Conservation (phyloP, 1,284 basidiomycete genomes). For the Apiotrichum domesticum region DNA sequence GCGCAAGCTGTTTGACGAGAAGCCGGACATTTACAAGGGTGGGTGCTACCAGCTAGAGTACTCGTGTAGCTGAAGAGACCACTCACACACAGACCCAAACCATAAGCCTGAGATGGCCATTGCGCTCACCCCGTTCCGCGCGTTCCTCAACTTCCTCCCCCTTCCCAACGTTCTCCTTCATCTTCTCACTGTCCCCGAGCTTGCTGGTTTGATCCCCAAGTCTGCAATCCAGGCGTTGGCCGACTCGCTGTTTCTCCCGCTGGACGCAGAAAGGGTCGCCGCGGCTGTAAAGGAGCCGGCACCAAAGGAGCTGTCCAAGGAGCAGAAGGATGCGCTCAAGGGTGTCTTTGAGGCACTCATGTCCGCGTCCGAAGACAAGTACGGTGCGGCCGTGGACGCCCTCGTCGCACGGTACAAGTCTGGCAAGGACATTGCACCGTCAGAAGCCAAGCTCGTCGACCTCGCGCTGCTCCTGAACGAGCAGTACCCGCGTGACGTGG, state of each 20-base stretch:
- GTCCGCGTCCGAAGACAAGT: conserved; percentile 57
- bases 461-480: conserved; percentile 66
- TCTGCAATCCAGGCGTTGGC: conserved; percentile 49
- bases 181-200: conserved; percentile 68
- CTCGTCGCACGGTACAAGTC: conserved; percentile 62
- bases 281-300: conserved; percentile 14
- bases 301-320: conserved; percentile 16
- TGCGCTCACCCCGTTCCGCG: conserved; percentile 83
- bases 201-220: conserved; percentile 63
- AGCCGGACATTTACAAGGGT: conserved; percentile 88
- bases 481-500: conserved; percentile 91
- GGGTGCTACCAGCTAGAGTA: conserved; percentile 17
- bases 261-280: conserved; percentile 6
- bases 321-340: conserved; percentile 60
- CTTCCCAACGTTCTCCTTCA: conserved; percentile 59
- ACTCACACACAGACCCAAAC: conserved; percentile 25
- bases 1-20: conserved; percentile 63
- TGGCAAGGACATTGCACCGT: conserved; percentile 29
- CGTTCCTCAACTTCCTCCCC: conserved; percentile 53
- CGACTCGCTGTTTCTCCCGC: conserved; percentile 53
- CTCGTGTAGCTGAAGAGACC: neutral
- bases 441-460: conserved; percentile 54
- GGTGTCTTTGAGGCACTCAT: conserved; percentile 76
- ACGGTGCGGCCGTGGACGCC: conserved; percentile 56
- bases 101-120: conserved; percentile 89